Evolutionary conservation across 805 yeast species (phyloP).

Genomic region (Kluyveromyces wickerhamii): DNA sequence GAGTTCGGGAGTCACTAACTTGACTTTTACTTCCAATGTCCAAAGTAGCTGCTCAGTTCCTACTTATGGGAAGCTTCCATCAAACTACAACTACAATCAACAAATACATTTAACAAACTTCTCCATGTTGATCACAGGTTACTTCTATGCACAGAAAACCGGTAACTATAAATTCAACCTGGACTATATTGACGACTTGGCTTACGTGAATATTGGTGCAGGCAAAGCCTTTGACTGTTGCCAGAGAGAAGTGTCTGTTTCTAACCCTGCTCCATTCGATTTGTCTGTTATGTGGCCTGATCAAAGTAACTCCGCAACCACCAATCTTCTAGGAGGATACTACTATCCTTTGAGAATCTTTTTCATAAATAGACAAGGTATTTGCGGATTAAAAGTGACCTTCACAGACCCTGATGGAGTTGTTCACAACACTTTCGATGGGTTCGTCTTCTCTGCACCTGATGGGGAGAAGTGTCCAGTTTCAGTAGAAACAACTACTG

Average conservation of each 20-base stretch:
- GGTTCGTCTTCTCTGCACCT: constrained; percentile 12
- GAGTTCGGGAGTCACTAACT: constrained; percentile 7
- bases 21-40: constrained; percentile 3
- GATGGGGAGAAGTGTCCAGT: constrained; percentile 6
- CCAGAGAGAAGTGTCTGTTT: constrained; percentile 7
- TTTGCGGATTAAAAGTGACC: constrained; percentile 13
- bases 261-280: constrained; percentile 8
- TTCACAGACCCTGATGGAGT: constrained; percentile 18
- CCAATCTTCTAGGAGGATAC: constrained; percentile 20
- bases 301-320: constrained; percentile 4
- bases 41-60: neutral
- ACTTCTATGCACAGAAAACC: constrained; percentile 20
- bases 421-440: constrained; percentile 12
- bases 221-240: constrained; percentile 32
- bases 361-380: constrained; percentile 16
- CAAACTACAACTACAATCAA: constrained; percentile 10
- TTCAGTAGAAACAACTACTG: constrained; percentile 7
- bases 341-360: constrained; percentile 27
- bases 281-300: constrained; percentile 12
- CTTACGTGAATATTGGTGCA: constrained; percentile 27
- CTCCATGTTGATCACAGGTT: constrained; percentile 22
- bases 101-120: constrained; percentile 13
- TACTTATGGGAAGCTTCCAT: constrained; percentile 5
- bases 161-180: constrained; percentile 27
- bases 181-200: constrained; percentile 26